phyloP scores from a whole-genome alignment of 495 filamentous ascomycete species.

The Alectoria sarmentosa region DNA sequence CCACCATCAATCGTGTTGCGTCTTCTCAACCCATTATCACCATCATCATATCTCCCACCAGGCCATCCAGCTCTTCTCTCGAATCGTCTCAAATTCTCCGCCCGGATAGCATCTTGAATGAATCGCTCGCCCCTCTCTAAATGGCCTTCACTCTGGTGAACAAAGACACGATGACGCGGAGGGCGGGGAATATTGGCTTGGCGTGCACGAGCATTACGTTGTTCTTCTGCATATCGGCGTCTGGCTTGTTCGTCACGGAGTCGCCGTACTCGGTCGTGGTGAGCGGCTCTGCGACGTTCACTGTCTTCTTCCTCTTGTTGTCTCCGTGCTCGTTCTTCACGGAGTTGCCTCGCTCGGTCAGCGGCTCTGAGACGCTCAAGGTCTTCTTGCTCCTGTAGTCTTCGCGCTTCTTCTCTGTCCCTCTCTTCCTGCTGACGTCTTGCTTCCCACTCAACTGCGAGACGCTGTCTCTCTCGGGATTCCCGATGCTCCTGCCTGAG shows the following conservation, averaged over 20 bases:
- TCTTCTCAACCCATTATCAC: slow-evolving; percentile 4
- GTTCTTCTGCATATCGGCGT: not conserved
- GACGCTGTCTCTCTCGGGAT: not conserved
- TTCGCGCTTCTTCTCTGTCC: no score
- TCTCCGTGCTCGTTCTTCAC: slow-evolving; percentile 3
- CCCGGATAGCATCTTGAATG: not conserved
- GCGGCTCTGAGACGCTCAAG: not conserved
- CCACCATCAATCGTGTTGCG: slow-evolving; percentile 14
- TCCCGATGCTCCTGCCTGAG: not conserved
- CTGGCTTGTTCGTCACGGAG: not conserved
- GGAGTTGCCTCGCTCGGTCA: not conserved
- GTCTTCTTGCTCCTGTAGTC: no score
- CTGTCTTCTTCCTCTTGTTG: slow-evolving; percentile 2
- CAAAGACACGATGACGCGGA: slow-evolving; percentile 8
- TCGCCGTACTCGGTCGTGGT: not conserved
- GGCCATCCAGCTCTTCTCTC: not conserved
- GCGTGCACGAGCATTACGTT: not conserved
- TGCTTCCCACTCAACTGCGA: not conserved
- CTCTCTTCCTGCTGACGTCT: not conserved
- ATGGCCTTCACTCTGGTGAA: slow-evolving; percentile 3
- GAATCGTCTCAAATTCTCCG: not conserved
- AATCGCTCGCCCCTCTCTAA: slow-evolving; percentile 1
- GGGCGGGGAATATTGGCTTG: slow-evolving; percentile 7
- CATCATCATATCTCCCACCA: slow-evolving; percentile 9
- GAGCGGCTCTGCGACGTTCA: not conserved